A percentile compares a stretch with the other conserved stretches of the same genome.
These are phyloP conservation scores for Trametes pubescens DNA, from an alignment of 1,284 basidiomycete species.

Conservation along the genomic window DNA sequence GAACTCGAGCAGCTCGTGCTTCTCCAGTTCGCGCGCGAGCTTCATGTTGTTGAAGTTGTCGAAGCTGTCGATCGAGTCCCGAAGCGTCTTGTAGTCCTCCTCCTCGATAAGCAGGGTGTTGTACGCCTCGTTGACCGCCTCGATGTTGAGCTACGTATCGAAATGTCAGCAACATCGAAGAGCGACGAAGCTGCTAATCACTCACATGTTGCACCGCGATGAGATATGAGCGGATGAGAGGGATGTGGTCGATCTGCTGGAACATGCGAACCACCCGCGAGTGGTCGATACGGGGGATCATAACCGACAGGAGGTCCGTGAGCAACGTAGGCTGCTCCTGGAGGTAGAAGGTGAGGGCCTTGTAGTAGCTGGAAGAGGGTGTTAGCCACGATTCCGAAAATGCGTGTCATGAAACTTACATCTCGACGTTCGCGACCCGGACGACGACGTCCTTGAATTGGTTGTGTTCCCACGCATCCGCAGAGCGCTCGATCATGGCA, in stretches of 20 bases:
- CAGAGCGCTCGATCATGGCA: slow-evolving; percentile 97
- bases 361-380: slow-evolving; percentile 75
- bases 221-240: slow-evolving; percentile 94
- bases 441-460: slow-evolving; percentile 98
- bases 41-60: slow-evolving; percentile 97
- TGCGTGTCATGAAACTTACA: slow-evolving; percentile 55
- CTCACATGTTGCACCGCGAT: slow-evolving; percentile 94
- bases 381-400: slow-evolving; percentile 11
- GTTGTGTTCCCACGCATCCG: slow-evolving; percentile 99
- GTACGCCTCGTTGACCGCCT: slow-evolving; percentile 97
- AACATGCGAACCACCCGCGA: slow-evolving; percentile 96
- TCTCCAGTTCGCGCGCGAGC: slow-evolving; percentile 88
- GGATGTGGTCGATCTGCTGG: slow-evolving; percentile 94
- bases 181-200: slow-evolving; percentile 1
- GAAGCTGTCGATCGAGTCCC: slow-evolving; percentile 96
- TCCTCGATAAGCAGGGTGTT: slow-evolving; percentile 98
- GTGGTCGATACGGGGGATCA: slow-evolving; percentile 95
- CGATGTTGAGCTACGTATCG: slow-evolving; percentile 81
- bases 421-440: slow-evolving; percentile 97
- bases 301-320: slow-evolving; percentile 91
- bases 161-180: not conserved
- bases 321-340: slow-evolving; percentile 94
- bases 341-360: slow-evolving; percentile 88
- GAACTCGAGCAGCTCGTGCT: slow-evolving; percentile 95
- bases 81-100: slow-evolving; percentile 97